phyloP scores from a whole-genome alignment of 2,329 filamentous ascomycete species.

The Pezicula neosporulosa region DNA sequence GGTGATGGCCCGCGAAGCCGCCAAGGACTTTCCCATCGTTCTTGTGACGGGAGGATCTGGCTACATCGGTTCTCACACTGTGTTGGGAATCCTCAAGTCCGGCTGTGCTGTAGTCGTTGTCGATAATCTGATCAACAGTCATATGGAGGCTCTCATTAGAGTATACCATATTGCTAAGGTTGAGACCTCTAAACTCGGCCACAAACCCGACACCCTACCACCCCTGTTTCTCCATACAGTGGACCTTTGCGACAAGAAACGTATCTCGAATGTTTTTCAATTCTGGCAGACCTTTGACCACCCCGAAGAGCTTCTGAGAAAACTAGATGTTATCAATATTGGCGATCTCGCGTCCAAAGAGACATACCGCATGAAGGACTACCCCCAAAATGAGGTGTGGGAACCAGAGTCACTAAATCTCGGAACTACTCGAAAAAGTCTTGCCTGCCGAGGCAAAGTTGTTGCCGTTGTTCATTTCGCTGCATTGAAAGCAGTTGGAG shows the following conservation, averaged over 20 bases:
- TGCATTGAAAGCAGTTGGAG: constrained; percentile 25
- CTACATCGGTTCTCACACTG: constrained; percentile 54
- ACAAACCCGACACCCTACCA: constrained; percentile 7
- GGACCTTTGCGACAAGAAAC: constrained; percentile 13
- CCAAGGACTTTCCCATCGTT: constrained; percentile 22
- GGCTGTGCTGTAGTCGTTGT: constrained; percentile 50
- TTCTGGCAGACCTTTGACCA: constrained; percentile 4
- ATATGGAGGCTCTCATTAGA: constrained; percentile 14
- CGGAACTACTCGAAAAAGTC: background rate
- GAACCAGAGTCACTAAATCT: background rate
- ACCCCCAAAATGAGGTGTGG: background rate
- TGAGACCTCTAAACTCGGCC: constrained; percentile 9
- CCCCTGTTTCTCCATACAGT: constrained; percentile 16
- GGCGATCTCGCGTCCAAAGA: background rate
- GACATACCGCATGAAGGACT: constrained; percentile 3
- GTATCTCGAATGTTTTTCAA: constrained; percentile 13
- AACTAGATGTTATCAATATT: background rate
- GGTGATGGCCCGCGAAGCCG: constrained; percentile 7
- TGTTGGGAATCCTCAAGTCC: constrained; percentile 48
- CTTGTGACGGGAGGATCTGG: constrained; percentile 51
- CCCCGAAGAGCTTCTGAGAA: background rate
- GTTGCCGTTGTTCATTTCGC: background rate
- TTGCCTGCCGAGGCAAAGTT: background rate
- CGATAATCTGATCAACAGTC: constrained; percentile 42
- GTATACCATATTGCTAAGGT: constrained; percentile 16